phyloP scores from a whole-genome alignment of 208 protist species.

The Trypanosoma avium region DNA sequence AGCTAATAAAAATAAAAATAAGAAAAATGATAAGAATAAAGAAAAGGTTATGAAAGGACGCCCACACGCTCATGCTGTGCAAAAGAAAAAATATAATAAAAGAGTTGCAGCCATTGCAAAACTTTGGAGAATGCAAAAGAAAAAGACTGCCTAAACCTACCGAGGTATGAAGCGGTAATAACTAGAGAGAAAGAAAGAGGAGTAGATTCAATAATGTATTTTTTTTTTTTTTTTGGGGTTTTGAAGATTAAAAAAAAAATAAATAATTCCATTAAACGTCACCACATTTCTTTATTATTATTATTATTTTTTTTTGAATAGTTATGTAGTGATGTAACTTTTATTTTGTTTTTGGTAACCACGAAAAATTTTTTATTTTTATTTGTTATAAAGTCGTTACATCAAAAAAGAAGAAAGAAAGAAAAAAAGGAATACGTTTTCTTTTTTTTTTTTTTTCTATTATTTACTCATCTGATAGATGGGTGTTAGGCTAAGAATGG shows the following conservation, averaged over 20 bases:
- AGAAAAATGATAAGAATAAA: neutral
- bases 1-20: neutral
- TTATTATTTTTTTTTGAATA: too few relatives aligned
- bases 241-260: neutral
- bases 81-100: slow-evolving; percentile 87
- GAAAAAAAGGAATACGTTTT: too few relatives aligned
- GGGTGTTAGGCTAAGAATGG: neutral
- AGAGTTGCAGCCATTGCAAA: slow-evolving; percentile 79
- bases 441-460: slow-evolving; percentile 5
- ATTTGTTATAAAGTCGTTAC: too few relatives aligned
- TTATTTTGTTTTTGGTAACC: too few relatives aligned
- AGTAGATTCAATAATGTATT: too few relatives aligned
- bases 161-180: too few relatives aligned
- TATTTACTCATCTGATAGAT: neutral
- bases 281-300: too few relatives aligned
- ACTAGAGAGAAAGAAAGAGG: slow-evolving; percentile 5
- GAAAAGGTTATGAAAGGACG: slow-evolving; percentile 25
- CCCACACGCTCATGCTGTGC: slow-evolving; percentile 34
- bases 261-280: too few relatives aligned
- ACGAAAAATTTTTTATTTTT: too few relatives aligned
- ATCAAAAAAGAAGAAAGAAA: too few relatives aligned
- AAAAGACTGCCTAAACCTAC: slow-evolving; percentile 5
- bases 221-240: neutral
- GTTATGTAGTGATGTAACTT: too few relatives aligned
- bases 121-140: slow-evolving; percentile 69